Evolutionary conservation across 345 rosid genomes (phyloP).

Genomic region (Melaleuca quinquenervia): DNA sequence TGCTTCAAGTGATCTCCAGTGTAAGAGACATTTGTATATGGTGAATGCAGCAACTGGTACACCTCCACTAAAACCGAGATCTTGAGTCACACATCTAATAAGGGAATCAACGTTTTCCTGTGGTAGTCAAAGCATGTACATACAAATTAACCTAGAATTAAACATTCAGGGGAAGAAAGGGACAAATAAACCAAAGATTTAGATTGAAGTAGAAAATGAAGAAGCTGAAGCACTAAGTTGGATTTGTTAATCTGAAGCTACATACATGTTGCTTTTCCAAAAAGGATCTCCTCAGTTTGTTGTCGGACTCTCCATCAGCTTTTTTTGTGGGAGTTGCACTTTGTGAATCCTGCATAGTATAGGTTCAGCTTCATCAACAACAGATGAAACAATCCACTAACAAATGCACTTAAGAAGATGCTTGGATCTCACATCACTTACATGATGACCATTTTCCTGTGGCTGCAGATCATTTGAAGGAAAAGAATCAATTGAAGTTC

Average conservation of each 20-base stretch:
- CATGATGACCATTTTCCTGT: constrained; percentile 58
- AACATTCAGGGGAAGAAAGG: not conserved
- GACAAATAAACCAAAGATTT: not conserved
- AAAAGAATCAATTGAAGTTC: constrained; percentile 1
- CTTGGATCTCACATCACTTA: constrained; percentile 20
- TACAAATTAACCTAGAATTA: constrained; percentile 1
- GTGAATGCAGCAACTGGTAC: constrained; percentile 82
- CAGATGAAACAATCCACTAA: not conserved
- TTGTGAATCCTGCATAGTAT: constrained; percentile 34
- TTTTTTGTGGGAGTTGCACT: constrained; percentile 32
- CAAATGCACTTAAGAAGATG: not conserved
- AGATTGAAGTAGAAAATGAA: not conserved
- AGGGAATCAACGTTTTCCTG: constrained; percentile 72
- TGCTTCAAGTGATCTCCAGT: constrained; percentile 85
- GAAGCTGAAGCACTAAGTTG: not conserved
- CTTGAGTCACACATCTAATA: constrained; percentile 41
- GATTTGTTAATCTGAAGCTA: constrained; percentile 3
- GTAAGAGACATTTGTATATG: constrained; percentile 82
- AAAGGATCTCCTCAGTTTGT: constrained; percentile 43
- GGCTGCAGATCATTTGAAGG: constrained; percentile 33
- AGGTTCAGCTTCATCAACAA: not conserved
- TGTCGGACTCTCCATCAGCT: constrained; percentile 44
- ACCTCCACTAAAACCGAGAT: constrained; percentile 68
- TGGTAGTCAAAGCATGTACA: not conserved
- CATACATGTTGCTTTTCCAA: constrained; percentile 68